Evolutionary conservation across 208 protist species (phyloP).

Genomic region (Herpetomonas samuelpessoai): DNA sequence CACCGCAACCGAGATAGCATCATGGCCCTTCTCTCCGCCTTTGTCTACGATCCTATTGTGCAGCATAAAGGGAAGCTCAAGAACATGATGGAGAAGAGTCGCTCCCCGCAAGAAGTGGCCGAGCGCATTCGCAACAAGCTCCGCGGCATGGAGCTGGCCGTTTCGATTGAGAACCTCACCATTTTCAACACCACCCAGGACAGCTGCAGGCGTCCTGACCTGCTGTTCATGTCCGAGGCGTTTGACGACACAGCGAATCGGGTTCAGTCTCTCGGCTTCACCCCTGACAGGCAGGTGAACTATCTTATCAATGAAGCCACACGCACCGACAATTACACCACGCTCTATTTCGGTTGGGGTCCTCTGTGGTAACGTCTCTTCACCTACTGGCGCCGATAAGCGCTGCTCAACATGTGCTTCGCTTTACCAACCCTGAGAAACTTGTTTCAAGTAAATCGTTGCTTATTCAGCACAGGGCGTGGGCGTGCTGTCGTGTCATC

Average conservation of each 20-base stretch:
- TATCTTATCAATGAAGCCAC: conserved; percentile 89
- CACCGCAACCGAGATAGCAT: conserved; percentile 98
- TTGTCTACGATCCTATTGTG: conserved; percentile 99
- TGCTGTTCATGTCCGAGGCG: conserved; percentile 89
- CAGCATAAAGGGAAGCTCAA: conserved; percentile 97
- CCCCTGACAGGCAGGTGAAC: conserved; percentile 74
- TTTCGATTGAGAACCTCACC: conserved; percentile 47
- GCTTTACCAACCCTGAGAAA: too few species aligned
- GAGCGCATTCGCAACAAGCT: conserved; percentile 98
- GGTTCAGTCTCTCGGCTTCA: conserved; percentile 40
- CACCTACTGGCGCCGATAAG: too few species aligned
- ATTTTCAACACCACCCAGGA: conserved; percentile 81
- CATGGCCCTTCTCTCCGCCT: conserved; percentile 99
- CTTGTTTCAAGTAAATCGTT: too few species aligned
- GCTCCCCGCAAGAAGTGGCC: conserved; percentile 91
- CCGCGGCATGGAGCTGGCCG: conserved; percentile 96
- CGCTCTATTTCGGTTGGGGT: conserved; percentile 91
- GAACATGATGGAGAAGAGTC: conserved; percentile 92
- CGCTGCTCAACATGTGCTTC: too few species aligned
- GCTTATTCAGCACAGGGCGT: too few species aligned
- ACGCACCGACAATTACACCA: conserved; percentile 84
- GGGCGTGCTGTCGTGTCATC: too few species aligned
- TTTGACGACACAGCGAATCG: conserved; percentile 77
- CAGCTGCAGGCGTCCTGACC: conserved; percentile 70
- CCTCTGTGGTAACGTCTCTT: conserved; percentile 69